Conservation (phyloP, 768 basidiomycete genomes). For the Leucocoprinus sp. region DNA sequence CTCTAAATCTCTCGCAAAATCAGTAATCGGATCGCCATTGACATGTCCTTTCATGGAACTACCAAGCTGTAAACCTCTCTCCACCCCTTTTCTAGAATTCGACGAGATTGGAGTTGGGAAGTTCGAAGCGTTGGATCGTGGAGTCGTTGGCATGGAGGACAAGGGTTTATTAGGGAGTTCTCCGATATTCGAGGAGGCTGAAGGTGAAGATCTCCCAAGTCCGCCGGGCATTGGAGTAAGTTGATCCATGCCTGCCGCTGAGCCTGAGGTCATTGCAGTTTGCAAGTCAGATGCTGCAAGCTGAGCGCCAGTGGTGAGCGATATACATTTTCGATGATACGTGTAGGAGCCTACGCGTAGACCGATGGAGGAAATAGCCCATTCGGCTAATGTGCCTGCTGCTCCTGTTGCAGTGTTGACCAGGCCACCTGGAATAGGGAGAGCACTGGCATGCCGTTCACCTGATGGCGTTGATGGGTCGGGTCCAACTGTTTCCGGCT, state of each 20-base stretch:
- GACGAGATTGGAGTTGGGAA: conserved; percentile 4
- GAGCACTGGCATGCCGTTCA: conserved; percentile 15
- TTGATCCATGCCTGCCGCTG: conserved; percentile 34
- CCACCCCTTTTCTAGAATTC: conserved; percentile 23
- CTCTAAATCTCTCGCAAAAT: conserved; percentile 45
- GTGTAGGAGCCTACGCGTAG: conserved; percentile 50
- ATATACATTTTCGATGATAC: neutral
- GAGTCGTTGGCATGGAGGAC: conserved; percentile 12
- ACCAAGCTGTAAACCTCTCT: conserved; percentile 66
- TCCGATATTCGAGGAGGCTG: conserved; percentile 17
- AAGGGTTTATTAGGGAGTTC: conserved; percentile 18
- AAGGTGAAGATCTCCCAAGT: conserved; percentile 6
- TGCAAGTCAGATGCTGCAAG: conserved; percentile 69
- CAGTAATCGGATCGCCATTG: conserved; percentile 20
- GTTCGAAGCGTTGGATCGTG: neutral
- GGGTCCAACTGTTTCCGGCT: conserved; percentile 32
- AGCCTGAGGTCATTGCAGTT: conserved; percentile 45
- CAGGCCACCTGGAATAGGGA: conserved; percentile 40
- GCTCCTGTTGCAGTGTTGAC: conserved; percentile 87
- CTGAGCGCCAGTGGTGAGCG: conserved; percentile 27
- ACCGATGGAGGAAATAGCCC: conserved; percentile 89
- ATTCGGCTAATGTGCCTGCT: conserved; percentile 86
- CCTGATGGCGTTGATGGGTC: conserved; percentile 23
- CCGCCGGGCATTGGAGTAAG: conserved; percentile 6
- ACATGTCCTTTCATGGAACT: conserved; percentile 31